Evolutionary conservation across 2,329 filamentous ascomycete genomes (phyloP).

Genomic region (Paecilomyces variotii): DNA sequence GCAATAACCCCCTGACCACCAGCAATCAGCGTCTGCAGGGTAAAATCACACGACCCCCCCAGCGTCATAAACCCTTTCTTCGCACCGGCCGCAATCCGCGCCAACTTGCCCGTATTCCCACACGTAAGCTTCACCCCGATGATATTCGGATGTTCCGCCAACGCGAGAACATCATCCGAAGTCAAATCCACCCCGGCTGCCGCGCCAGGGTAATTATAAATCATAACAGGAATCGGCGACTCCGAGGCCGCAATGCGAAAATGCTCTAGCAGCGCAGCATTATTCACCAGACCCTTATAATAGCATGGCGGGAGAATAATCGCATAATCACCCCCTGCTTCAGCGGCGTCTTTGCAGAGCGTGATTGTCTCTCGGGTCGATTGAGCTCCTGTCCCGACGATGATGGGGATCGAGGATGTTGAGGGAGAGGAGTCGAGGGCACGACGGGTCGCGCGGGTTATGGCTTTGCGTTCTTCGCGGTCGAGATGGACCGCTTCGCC

Average conservation of each 20-base stretch:
- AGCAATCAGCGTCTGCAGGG: constrained; percentile 68
- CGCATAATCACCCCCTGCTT: constrained; percentile 65
- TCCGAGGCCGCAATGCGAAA: constrained; percentile 58
- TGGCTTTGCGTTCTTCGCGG: constrained; percentile 58
- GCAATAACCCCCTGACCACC: constrained; percentile 80
- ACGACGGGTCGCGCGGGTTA: constrained; percentile 62
- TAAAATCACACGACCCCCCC: constrained; percentile 82
- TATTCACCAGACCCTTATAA: constrained; percentile 60
- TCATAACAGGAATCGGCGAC: constrained; percentile 55
- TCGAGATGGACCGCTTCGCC: constrained; percentile 75
- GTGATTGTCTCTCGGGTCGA: constrained; percentile 66
- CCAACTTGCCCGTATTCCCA: constrained; percentile 66
- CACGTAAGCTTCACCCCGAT: constrained; percentile 66
- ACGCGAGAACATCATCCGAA: constrained; percentile 54
- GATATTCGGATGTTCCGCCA: constrained; percentile 56
- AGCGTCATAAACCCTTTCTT: constrained; percentile 65
- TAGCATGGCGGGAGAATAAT: constrained; percentile 70
- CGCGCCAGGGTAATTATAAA: constrained; percentile 67
- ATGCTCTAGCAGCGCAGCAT: constrained; percentile 52
- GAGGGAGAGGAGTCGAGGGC: constrained; percentile 62
- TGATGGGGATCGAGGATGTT: constrained; percentile 56
- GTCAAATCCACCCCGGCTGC: constrained; percentile 60
- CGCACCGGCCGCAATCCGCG: constrained; percentile 48
- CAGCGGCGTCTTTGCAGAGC: constrained; percentile 60
- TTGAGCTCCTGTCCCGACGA: constrained; percentile 67